Conservation (phyloP, 129 eudicot species). For the Pulicaria dysenterica region DNA sequence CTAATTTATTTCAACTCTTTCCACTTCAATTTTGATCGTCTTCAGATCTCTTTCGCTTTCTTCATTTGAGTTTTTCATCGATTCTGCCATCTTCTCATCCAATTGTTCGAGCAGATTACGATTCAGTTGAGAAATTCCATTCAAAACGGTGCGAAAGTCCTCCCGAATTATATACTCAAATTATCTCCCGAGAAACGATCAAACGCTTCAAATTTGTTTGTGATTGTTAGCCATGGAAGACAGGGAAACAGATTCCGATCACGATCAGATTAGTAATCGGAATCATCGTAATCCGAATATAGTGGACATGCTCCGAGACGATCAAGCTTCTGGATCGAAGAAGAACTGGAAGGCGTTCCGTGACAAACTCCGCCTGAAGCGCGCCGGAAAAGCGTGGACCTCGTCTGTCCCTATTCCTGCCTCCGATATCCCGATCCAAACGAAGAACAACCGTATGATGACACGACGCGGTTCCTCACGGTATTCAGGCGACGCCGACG, state of each 20-base stretch:
- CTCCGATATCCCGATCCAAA: conserved; percentile 50
- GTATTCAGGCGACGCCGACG: conserved; percentile 20
- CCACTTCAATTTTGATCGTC: conserved; percentile 25
- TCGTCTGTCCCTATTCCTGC: conserved; percentile 50
- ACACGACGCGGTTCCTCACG: conserved; percentile 32
- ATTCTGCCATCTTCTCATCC: conserved; percentile 1
- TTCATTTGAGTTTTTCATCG: neutral
- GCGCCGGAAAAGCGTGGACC: conserved; percentile 52
- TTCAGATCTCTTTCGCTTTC: conserved; percentile 11
- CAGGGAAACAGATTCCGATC: conserved; percentile 19
- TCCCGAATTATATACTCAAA: neutral
- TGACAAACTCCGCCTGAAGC: conserved; percentile 55
- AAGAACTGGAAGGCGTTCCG: conserved; percentile 63
- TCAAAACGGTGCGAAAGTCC: conserved; percentile 2
- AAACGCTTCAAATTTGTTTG: neutral
- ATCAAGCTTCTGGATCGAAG: conserved; percentile 34
- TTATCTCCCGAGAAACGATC: conserved; percentile 3
- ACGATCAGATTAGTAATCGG: conserved; percentile 19
- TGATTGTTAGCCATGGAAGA: conserved; percentile 21
- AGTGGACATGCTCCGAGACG: conserved; percentile 55
- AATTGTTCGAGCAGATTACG: neutral
- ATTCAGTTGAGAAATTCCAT: conserved; percentile 8
- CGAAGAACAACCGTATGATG: conserved; percentile 34
- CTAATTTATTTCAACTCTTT: conserved; percentile 12
- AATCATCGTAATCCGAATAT: conserved; percentile 51